Evolutionary conservation across 805 yeast genomes (phyloP).

Genomic region (Isabelozyma gotoi): DNA sequence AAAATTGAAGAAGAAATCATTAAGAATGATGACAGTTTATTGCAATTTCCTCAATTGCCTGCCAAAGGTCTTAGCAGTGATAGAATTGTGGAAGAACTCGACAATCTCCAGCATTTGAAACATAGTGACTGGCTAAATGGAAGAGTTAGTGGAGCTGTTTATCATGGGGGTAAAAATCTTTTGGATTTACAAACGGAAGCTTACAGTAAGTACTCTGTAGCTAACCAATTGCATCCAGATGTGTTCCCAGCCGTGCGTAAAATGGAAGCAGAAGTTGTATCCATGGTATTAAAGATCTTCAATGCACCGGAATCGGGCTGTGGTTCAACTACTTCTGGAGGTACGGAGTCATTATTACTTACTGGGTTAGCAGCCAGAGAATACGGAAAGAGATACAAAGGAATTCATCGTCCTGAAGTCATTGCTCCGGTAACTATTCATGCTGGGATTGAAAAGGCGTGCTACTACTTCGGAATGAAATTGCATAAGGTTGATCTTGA

Average conservation of each 20-base stretch:
- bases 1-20: constrained; percentile 60
- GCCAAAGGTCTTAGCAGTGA: constrained; percentile 50
- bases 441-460: constrained; percentile 94
- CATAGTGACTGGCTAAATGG: constrained; percentile 86
- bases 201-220: constrained; percentile 73
- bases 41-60: constrained; percentile 57
- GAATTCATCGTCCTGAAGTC: constrained; percentile 74
- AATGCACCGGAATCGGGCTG: constrained; percentile 63
- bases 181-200: constrained; percentile 74
- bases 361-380: constrained; percentile 89
- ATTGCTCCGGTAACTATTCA: constrained; percentile 88
- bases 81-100: constrained; percentile 51
- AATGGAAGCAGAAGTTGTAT: constrained; percentile 93
- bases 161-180: constrained; percentile 88
- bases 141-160: constrained; percentile 90
- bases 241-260: constrained; percentile 95
- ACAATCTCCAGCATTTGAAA: constrained; percentile 47
- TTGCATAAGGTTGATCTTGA: constrained; percentile 79
- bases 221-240: constrained; percentile 96
- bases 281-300: constrained; percentile 81
- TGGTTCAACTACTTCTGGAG: constrained; percentile 91
- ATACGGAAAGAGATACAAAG: constrained; percentile 56
- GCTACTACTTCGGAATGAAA: constrained; percentile 84
- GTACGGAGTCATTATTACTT: constrained; percentile 87
- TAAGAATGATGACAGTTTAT: constrained; percentile 46